Evolutionary conservation across 495 filamentous ascomycete species (phyloP), one percentile per base, ranked within the genome.

Genomic region (Daldinia loculata): DNA sequence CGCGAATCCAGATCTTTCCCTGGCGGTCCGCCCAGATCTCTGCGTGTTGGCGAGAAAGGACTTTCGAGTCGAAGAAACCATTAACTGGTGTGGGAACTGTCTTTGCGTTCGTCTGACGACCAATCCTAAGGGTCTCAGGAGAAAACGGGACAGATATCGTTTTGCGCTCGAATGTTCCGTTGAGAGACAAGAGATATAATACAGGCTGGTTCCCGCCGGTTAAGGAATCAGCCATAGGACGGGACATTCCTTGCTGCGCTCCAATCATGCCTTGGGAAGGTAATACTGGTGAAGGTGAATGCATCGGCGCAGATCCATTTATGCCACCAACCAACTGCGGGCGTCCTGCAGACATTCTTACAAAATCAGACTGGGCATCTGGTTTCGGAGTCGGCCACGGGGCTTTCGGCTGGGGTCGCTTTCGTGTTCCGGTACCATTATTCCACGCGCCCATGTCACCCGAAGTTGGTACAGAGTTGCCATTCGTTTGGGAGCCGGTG

Each of bases 41-140:
- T 15, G 95, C 95, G 80, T 99, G 95, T 78, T 97, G 94, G 65
- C 95, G 85, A 36, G 95, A 98, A 14, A 99, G 87, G 38, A 99
- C 95, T 76, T 99, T 99, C 17, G 94, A 97, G 78, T 99, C 95
- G 75, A 99, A 99, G 76, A 91, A 99, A 12, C 95, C 95, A 80
- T 99, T 99, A 57, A 88, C 78, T 2, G 92, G 87, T 0, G 93
- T 95, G 0, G 95, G 95, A 11, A 97, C 85, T 2, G 95, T 98
- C 79, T 98, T 98, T 22, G 91, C 90, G 79, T 99, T 99, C 14
- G 95, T 99, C 81, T 99, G 95, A 27, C 95, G 92, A 55, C 95
- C 95, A 74, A 99, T 97, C 53, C 93, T 89, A 62, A 98, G 82
- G 4, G 92, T 90, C 7, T 98, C 95, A 14, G 95, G 95, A 71